These are phyloP conservation scores for Fusarium cicatricum DNA, from an alignment of 2,329 filamentous ascomycete genomes.

Conservation along the genomic window DNA sequence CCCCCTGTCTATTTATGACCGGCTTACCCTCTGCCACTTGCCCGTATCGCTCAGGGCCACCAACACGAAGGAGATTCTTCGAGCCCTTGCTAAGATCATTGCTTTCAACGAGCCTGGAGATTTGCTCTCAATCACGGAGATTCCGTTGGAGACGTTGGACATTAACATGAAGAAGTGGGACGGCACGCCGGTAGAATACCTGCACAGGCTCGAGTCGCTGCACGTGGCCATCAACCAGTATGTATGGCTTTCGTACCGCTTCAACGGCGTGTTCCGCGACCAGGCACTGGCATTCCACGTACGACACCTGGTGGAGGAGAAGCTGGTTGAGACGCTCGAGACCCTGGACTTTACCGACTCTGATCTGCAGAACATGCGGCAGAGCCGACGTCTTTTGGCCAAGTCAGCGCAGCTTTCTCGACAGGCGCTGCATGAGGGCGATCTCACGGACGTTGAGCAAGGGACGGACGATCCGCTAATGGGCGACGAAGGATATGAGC, in stretches of 20 bases:
- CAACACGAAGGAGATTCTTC: conserved; percentile 59
- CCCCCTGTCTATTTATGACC: conserved; percentile 74
- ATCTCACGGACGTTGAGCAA: conserved; percentile 22
- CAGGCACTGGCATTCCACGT: conserved; percentile 80
- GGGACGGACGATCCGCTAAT: conserved; percentile 30
- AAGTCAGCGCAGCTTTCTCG: conserved; percentile 19
- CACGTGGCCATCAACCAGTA: conserved; percentile 88
- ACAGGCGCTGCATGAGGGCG: conserved; percentile 21
- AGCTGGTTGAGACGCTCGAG: conserved; percentile 62
- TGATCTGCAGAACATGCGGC: conserved; percentile 42
- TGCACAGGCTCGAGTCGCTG: conserved; percentile 76
- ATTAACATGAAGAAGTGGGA: conserved; percentile 56
- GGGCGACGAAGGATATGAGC: conserved; percentile 16
- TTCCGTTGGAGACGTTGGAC: conserved; percentile 80
- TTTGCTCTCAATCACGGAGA: conserved; percentile 73
- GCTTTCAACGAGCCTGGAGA: conserved; percentile 71
- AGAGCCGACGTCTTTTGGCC: conserved; percentile 34
- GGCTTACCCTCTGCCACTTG: conserved; percentile 76
- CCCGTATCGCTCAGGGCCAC: conserved; percentile 68
- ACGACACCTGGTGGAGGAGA: conserved; percentile 78
- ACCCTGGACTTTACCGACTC: conserved; percentile 60
- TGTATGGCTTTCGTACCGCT: conserved; percentile 92
- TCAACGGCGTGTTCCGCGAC: conserved; percentile 79
- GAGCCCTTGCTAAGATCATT: conserved; percentile 73
- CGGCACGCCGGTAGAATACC: conserved; percentile 59